A percentile compares a stretch with the other conserved stretches of the same genome.
Conservation (phyloP, 2,329 filamentous ascomycete genomes). For the Hymenoscyphus salicellus region DNA sequence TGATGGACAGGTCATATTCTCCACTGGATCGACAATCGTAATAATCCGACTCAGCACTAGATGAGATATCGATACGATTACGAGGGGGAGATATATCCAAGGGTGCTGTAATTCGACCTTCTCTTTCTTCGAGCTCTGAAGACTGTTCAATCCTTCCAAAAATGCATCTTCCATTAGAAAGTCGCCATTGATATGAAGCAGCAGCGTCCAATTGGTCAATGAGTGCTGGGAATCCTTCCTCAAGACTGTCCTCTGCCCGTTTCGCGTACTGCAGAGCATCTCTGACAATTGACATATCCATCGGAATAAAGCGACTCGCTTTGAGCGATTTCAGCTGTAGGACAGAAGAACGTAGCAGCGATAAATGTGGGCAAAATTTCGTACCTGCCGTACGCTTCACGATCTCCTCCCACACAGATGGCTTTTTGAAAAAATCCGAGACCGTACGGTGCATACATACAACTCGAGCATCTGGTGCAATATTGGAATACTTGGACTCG, state of each 20-base stretch:
- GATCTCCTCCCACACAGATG: constrained; percentile 5
- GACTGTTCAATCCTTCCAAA: constrained; percentile 1
- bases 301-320: not conserved
- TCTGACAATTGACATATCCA: constrained; percentile 11
- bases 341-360: constrained; percentile 4
- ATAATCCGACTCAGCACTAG: not conserved
- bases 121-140: not conserved
- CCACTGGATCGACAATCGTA: constrained; percentile 9
- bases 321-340: constrained; percentile 7
- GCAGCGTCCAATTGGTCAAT: constrained; percentile 11
- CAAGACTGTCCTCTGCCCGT: not conserved
- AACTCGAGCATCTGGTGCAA: constrained; percentile 10
- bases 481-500: constrained; percentile 7
- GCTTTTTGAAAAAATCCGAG: constrained; percentile 11
- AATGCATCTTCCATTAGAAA: not conserved
- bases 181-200: constrained; percentile 12
- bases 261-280: constrained; percentile 10
- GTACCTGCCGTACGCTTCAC: constrained; percentile 5
- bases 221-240: not conserved
- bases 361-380: constrained; percentile 7
- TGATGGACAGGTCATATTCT: not conserved
- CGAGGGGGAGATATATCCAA: not conserved
- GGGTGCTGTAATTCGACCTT: not conserved
- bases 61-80: not conserved
- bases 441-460: constrained; percentile 12